phyloP scores from a whole-genome alignment of 768 basidiomycete genomes.

The Podaxis sp. region DNA sequence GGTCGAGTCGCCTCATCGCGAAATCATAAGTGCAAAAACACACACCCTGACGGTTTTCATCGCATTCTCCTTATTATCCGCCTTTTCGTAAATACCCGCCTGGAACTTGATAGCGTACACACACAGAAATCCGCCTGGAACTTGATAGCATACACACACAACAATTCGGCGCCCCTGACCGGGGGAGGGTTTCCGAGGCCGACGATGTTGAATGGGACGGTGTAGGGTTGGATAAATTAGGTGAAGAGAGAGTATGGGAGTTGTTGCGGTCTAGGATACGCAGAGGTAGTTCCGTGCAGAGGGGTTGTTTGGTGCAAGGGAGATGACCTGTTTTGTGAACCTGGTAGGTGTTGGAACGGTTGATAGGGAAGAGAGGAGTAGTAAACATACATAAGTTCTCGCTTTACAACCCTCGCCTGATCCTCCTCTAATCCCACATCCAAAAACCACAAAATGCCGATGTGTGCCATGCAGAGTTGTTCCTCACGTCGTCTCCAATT shows the following conservation, averaged over 20 bases:
- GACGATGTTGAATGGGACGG: conserved; percentile 50
- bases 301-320: conserved; percentile 86
- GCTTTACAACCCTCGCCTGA: conserved; percentile 53
- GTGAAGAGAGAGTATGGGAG: conserved; percentile 55
- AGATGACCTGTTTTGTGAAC: conserved; percentile 81
- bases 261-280: conserved; percentile 65
- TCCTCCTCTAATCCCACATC: conserved; percentile 62
- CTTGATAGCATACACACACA: conserved; percentile 78
- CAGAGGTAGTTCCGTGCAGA: conserved; percentile 98
- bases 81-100: conserved; percentile 70
- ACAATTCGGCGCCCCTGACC: conserved; percentile 58
- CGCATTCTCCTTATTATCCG: conserved; percentile 46
- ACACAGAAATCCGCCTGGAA: conserved; percentile 87
- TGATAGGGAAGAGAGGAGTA: background rate
- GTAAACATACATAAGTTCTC: conserved; percentile 72
- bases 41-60: conserved; percentile 53
- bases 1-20: too few relatives aligned
- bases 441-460: conserved; percentile 85
- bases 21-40: too few relatives aligned
- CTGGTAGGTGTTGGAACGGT: conserved; percentile 35
- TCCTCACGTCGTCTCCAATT: conserved; percentile 76
- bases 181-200: conserved; percentile 79
- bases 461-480: conserved; percentile 99
- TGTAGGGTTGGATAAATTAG: conserved; percentile 68
- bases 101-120: conserved; percentile 81